phyloP scores from a whole-genome alignment of 2,329 filamentous ascomycete genomes.

The Penicillium capsulatum region DNA sequence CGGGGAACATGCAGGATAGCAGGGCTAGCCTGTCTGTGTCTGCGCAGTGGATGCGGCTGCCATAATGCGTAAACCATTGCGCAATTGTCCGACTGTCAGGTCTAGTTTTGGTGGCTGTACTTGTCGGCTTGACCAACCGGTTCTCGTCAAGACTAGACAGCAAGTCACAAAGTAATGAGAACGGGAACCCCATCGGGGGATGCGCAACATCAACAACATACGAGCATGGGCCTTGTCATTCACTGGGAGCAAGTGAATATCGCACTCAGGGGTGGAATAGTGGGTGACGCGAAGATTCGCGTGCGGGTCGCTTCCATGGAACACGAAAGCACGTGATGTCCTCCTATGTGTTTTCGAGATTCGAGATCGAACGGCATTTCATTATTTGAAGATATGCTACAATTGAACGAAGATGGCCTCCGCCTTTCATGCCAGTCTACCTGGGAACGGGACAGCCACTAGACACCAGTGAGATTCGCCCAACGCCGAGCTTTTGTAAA shows the following conservation, averaged over 20 bases:
- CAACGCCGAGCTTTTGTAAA: conserved; percentile 32
- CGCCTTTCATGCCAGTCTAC: too few species aligned
- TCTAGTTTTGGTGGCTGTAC: conserved; percentile 26
- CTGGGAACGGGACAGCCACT: not conserved
- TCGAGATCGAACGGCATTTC: too few species aligned
- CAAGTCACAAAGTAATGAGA: conserved; percentile 68
- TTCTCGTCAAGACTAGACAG: conserved; percentile 62
- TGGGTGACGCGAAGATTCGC: conserved; percentile 11
- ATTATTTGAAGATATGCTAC: not conserved
- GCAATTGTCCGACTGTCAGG: conserved; percentile 47
- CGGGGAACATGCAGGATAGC: conserved; percentile 71
- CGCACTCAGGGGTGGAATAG: not conserved
- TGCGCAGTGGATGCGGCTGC: conserved; percentile 53
- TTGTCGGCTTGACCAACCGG: conserved; percentile 33
- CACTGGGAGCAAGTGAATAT: too few species aligned
- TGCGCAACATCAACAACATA: not conserved
- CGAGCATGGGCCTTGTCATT: too few species aligned
- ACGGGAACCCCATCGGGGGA: conserved; percentile 48
- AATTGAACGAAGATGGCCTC: not conserved
- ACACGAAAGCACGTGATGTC: conserved; percentile 33
- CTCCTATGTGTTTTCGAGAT: too few species aligned
- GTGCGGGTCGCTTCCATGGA: conserved; percentile 25
- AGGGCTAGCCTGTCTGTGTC: conserved; percentile 60
- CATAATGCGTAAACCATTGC: conserved; percentile 67
- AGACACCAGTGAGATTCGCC: conserved; percentile 16